A percentile compares a stretch with the other conserved stretches of the same genome.
Conservation (phyloP, 169 alveolate species). For the Babesia ovata region DNA sequence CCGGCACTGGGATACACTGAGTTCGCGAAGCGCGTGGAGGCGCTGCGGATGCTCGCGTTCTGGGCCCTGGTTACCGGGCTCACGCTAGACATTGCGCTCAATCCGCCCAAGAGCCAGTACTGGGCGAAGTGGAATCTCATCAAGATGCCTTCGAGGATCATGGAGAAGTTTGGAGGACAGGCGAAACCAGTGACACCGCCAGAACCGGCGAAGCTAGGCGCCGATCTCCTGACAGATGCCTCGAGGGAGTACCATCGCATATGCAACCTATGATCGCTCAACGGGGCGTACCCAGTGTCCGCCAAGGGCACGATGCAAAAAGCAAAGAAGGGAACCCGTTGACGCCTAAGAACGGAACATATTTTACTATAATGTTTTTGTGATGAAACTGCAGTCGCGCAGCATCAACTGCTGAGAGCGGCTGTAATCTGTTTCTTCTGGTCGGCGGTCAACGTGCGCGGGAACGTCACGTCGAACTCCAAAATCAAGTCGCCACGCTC, state of each 20-base stretch:
- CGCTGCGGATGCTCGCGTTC: slow-evolving; percentile 70
- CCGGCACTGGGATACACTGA: slow-evolving; percentile 66
- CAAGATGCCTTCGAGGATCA: slow-evolving; percentile 45
- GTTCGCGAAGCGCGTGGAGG: slow-evolving; percentile 73
- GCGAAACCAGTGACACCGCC: background rate
- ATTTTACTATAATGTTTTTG: background rate
- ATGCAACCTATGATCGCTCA: slow-evolving; percentile 36
- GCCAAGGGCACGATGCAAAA: background rate
- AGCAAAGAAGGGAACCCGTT: background rate
- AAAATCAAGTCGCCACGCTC: slow-evolving; percentile 81
- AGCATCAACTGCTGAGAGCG: slow-evolving; percentile 11
- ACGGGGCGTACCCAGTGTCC: background rate
- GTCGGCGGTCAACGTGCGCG: slow-evolving; percentile 77
- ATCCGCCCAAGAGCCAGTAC: slow-evolving; percentile 70
- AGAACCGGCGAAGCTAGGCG: slow-evolving; percentile 22
- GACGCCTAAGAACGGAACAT: background rate
- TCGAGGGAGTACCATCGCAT: slow-evolving; percentile 55
- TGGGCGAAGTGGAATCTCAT: slow-evolving; percentile 67
- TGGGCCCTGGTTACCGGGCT: slow-evolving; percentile 71
- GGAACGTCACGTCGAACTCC: slow-evolving; percentile 83
- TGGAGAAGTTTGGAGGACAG: slow-evolving; percentile 26
- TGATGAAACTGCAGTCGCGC: background rate
- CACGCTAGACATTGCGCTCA: slow-evolving; percentile 63
- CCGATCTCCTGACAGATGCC: slow-evolving; percentile 65
- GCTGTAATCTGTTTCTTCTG: slow-evolving; percentile 77